Evolutionary conservation across 2,329 filamentous ascomycete genomes (phyloP).

Genomic region (Exophiala sideris): DNA sequence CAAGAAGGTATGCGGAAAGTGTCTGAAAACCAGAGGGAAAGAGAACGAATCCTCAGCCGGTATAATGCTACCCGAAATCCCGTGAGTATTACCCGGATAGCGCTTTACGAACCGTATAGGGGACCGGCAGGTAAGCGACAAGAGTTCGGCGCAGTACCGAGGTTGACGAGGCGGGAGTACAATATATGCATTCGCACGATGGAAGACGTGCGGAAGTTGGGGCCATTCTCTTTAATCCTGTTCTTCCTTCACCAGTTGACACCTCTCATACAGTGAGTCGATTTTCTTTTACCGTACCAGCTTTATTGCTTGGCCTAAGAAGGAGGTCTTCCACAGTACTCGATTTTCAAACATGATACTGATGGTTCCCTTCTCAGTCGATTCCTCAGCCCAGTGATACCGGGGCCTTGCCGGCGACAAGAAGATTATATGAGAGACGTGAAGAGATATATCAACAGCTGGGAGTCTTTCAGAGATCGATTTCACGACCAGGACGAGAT

Average conservation of each 20-base stretch:
- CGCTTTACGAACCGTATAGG: no score
- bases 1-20: slow-evolving; percentile 78
- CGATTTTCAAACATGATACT: no score
- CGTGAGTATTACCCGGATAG: no score
- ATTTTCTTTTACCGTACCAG: slow-evolving; percentile 60
- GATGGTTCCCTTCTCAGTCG: no score
- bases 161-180: slow-evolving; percentile 63
- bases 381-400: no score
- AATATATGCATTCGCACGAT: slow-evolving; percentile 65
- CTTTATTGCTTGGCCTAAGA: background rate
- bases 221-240: slow-evolving; percentile 72
- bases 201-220: slow-evolving; percentile 73
- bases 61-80: no score
- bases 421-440: no score
- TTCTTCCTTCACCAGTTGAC: slow-evolving; percentile 84
- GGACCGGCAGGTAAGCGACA: no score
- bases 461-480: no score
- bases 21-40: slow-evolving; percentile 58
- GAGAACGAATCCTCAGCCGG: slow-evolving; percentile 32
- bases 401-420: no score
- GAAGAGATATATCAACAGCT: no score
- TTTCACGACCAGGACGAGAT: no score
- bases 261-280: slow-evolving; percentile 69
- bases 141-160: slow-evolving; percentile 42
- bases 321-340: background rate